Base-by-base conservation (phyloP, 345 rosid species). In the Barbarea vulgaris region DNA sequence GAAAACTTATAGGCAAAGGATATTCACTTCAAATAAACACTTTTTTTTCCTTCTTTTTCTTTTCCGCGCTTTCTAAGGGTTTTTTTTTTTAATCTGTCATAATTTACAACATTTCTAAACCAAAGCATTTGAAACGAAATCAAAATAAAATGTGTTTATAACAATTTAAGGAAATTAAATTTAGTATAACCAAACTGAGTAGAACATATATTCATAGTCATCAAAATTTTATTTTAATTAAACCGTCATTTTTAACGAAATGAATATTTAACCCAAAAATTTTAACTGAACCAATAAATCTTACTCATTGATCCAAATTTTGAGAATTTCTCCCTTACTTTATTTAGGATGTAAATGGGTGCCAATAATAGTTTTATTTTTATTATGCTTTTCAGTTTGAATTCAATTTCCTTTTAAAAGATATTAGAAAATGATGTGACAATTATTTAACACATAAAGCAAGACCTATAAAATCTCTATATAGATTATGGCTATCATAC, bases 391-490 rank as follows among this genome's bases (percentile, higher is more conserved):
- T 63, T 39, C 1, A 52, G 13, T 39, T 73, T 39, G 53, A 47
- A 74, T 34, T 18, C 28, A 18, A 6, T 66, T 34, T 58, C 67
- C 64, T 74, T 31, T 4, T 6, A 6, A n/a, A 52, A 37, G 3
- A 42, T 3, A 44, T 30, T 15, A 31, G 25, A 50, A 59, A 59
- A 67, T 7, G 19, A 67, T 24, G 64, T n/a, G 53, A 2, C 69
- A 68, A 51, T 51, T 68, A 68, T 51, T 21, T 19, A 67, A 67
- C 61, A 28, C 34, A 7, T 59, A 75, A 75, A 68, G 44, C 59
- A 67, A 58, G 46, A 67, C 73, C 67, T 47, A 75, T 50, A 18
- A 75, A 44, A 75, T 67, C 67, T 52, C 17, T 39, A 28, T 34
- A 68, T 27, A 68, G 55, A 68, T 51, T 28, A 67, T 61, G 73